phyloP scores from a whole-genome alignment of 371 early-diverging fungal species.

The Lichtheimia hyalospora region DNA sequence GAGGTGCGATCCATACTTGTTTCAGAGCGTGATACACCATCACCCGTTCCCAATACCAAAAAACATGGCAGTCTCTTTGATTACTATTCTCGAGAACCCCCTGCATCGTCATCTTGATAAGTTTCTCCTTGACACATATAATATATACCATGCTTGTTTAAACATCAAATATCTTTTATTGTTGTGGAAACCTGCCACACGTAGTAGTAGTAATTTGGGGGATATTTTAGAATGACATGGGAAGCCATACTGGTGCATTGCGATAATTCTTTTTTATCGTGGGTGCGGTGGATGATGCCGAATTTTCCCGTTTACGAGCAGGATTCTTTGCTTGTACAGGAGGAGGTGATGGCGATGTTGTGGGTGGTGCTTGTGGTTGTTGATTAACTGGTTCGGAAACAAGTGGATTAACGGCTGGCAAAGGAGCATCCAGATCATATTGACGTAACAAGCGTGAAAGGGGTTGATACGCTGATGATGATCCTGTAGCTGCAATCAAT shows the following conservation, averaged over 20 bases:
- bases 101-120: no score
- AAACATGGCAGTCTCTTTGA: not conserved
- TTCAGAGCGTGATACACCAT: not conserved
- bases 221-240: slow-evolving; percentile 1
- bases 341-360: slow-evolving; percentile 4
- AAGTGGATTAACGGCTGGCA: not conserved
- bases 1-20: slow-evolving; percentile 2
- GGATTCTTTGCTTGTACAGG: slow-evolving; percentile 8
- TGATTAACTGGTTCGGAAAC: not conserved
- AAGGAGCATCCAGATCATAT: slow-evolving; percentile 12
- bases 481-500: not conserved
- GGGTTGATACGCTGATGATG: slow-evolving; percentile 8
- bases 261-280: not conserved
- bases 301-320: slow-evolving; percentile 1
- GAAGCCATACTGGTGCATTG: not conserved
- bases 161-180: no score
- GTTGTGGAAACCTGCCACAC: no score
- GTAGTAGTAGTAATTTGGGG: no score
- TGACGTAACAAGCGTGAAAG: slow-evolving; percentile 12
- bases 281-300: not conserved
- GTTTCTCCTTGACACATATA: no score
- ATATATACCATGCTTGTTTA: no score
- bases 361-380: not conserved
- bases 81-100: not conserved
- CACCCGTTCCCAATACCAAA: not conserved